Evolutionary conservation across 495 filamentous ascomycete genomes (phyloP), one percentile per base, ranked within the genome.

Genomic region (Trichoderma asperelloides): DNA sequence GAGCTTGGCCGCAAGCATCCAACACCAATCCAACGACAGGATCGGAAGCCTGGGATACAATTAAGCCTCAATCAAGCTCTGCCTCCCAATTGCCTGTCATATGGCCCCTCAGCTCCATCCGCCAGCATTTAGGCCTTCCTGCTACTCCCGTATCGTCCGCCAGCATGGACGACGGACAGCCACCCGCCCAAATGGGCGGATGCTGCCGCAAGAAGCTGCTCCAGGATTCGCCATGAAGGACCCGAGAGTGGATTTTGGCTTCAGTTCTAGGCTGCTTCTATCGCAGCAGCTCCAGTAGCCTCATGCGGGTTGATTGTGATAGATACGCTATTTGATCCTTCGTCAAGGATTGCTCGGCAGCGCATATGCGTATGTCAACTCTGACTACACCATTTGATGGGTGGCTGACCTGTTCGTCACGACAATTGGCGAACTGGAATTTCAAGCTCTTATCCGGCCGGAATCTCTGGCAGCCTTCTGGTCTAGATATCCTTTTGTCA

Each of bases 1-100:
- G 25, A 60, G 55, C 55, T 60, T 60, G 55, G 55, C 55, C 55
- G 55, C 55, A 60, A 60, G 11, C 55, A 30, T 60, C 55, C 55
- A 60, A 60, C 2, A 47, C 2, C 43, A 47, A 47, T 4, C 0
- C n/a, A 16, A n/a, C n/a, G 6, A n/a, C 43, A 47, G 33, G 33
- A 37, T 37, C 33, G 33, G 33, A 37, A 3, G 33, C 9, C 2
- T 37, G 33, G 33, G 33, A 37, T 8, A 7, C 2, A 37, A 37
- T 37, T 37, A 37, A 37, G 33, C 33, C 9, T 37, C 33, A 37
- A 0, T 2, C 33, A 37, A 37, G 33, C 33, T 37, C 33, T 25
- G 18, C 47, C 2, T 21, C 47, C n/a, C n/a, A n/a, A 21, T 4
- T 37, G 33, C 18, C 47, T 51, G 18, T 51, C 47, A 51, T 9